Base-by-base conservation (phyloP, 306 rosid genomes). In the Boehmeria nivea region DNA sequence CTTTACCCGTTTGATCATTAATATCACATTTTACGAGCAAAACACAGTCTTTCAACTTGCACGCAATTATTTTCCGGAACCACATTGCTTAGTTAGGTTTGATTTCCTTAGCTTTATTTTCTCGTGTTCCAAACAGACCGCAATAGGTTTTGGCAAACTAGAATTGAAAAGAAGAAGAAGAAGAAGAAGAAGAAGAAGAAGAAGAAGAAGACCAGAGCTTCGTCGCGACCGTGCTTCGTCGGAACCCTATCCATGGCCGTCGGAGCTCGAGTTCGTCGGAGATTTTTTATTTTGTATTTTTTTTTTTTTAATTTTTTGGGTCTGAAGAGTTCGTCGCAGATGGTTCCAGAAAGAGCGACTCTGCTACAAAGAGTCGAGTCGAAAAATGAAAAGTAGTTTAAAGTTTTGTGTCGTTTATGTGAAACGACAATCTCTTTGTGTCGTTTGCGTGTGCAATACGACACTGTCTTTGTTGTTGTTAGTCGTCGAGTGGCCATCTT, bases 141-240 rank as follows among this genome's bases (percentile, higher is more conserved):
- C 36, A 31, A 2, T 11, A 8, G 42, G 33, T 48, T 25, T 15
- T 6, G 18, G 24, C 8, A 23, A 19, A 44, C 43, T 61, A 52
- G 13, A 56, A 18, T 22, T 13, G 34, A 28, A 3, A 13, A 18
- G 1, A 13, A 50, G 13, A 6, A 21, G n/a, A 16, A 3, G 12
- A 10, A 16, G 27, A 31, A 11, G 12, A 59, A 24, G 11, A 36
- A 7, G 39, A 59, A 34, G 59, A 12, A 22, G 4, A 1, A 16
- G 36, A 42, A 61, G 21, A 24, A 24, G 23, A 39, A 20, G 74
- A 78, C 84, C 84, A 67, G 66, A 67, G 72, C 59, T 42, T 71
- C 61, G 45, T 78, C 80, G 26, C 84, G 80, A 14, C 72, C 72
- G 72, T 78, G 84, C 72, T 78, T 78, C 64, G 56, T 72, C 36